Conservation (phyloP, 1,284 basidiomycete species). For the Trichosporon coremiiforme region DNA sequence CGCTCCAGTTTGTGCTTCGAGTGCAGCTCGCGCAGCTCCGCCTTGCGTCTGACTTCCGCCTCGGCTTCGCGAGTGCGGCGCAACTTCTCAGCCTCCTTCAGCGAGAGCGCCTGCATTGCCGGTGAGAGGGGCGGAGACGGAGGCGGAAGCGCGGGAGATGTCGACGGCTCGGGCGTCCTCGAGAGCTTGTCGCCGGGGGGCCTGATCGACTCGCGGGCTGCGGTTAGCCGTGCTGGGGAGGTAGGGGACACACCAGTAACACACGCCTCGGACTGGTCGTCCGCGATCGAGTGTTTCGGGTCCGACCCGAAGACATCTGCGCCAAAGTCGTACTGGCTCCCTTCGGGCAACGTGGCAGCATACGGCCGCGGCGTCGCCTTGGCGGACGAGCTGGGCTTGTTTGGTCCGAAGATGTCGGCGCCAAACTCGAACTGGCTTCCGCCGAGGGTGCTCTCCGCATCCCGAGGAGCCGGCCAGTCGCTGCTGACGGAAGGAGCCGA, state of each 20-base stretch:
- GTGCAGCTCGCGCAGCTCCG: slow-evolving; percentile 1
- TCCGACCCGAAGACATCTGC: not conserved
- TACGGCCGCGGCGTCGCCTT: not conserved
- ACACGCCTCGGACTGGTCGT: not conserved
- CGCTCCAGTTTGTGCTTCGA: slow-evolving; percentile 5
- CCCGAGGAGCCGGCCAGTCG: slow-evolving; percentile 1
- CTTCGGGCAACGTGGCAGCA: not conserved
- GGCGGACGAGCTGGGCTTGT: slow-evolving; percentile 7
- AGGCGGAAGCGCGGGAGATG: not conserved
- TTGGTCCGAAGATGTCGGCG: slow-evolving; percentile 9
- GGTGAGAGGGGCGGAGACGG: not conserved
- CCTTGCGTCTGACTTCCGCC: not conserved
- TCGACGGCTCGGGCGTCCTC: not conserved
- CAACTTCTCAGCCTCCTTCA: not conserved
- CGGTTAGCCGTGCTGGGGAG: not conserved
- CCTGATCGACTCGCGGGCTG: not conserved
- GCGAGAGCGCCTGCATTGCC: slow-evolving; percentile 4
- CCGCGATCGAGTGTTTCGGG: not conserved
- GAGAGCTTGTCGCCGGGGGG: not conserved
- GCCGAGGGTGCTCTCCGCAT: not conserved
- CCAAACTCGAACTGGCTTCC: slow-evolving; percentile 8
- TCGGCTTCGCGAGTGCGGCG: not conserved
- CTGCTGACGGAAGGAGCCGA: not conserved
- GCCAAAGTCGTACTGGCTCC: slow-evolving; percentile 15
- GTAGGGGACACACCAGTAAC: not conserved